Conservation (phyloP, 2,329 filamentous ascomycete species). For the Monosporascus sp. region DNA sequence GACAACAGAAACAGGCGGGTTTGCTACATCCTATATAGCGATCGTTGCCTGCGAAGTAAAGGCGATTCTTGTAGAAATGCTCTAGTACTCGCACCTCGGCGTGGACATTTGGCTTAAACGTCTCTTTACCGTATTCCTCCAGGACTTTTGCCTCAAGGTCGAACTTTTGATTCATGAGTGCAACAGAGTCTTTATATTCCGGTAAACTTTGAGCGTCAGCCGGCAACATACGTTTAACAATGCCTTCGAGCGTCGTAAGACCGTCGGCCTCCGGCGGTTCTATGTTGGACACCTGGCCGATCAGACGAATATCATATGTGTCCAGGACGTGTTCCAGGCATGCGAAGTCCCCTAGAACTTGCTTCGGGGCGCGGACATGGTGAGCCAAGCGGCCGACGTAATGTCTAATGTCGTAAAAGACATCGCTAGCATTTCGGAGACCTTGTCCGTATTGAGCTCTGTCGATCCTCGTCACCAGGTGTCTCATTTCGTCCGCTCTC, state of each 20-base stretch:
- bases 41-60: conserved; percentile 34
- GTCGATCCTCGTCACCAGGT: conserved; percentile 7
- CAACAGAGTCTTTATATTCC: conserved; percentile 10
- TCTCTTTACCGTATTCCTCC: conserved; percentile 18
- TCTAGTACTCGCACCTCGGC: conserved; percentile 44
- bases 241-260: conserved; percentile 24
- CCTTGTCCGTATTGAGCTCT: not conserved
- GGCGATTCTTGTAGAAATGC: conserved; percentile 31
- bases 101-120: conserved; percentile 31
- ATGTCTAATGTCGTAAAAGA: conserved; percentile 31
- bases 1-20: conserved; percentile 45
- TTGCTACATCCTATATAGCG: conserved; percentile 47
- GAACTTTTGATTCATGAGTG: conserved; percentile 22
- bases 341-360: conserved; percentile 30
- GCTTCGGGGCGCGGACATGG: conserved; percentile 32
- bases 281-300: conserved; percentile 7
- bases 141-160: conserved; percentile 18
- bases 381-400: conserved; percentile 40
- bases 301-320: conserved; percentile 19
- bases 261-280: conserved; percentile 19
- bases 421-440: not conserved
- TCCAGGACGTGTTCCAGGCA: conserved; percentile 28
- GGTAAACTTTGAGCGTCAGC: conserved; percentile 4
- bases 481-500: not conserved
- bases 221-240: conserved; percentile 28